Percentiles rank a stretch among this genome's conserved stretches.
These are phyloP conservation scores for Penstemon barbatus DNA, from an alignment of 257 asterid species.

Conservation along the genomic window DNA sequence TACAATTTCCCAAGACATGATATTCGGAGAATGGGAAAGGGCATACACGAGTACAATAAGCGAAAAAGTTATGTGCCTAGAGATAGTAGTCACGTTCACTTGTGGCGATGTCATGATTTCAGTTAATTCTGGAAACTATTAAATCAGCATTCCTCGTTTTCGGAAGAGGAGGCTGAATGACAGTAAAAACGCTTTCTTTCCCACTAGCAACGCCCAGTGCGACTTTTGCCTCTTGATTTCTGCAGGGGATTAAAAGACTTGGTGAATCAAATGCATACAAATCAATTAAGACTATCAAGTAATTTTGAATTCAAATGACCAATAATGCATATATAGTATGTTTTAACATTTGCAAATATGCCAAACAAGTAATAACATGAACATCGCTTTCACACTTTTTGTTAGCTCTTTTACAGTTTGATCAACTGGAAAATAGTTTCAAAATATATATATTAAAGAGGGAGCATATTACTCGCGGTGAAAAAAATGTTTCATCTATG, in stretches of 20 bases:
- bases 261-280: not conserved
- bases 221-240: slow-evolving; percentile 76
- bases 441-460: too few species aligned
- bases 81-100: slow-evolving; percentile 4
- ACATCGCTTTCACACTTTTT: not conserved
- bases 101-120: slow-evolving; percentile 4
- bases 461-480: too few species aligned
- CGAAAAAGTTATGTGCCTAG: too few species aligned
- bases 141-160: slow-evolving; percentile 23
- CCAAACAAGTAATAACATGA: not conserved
- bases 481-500: too few species aligned
- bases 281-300: not conserved
- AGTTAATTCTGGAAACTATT: not conserved
- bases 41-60: too few species aligned
- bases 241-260: slow-evolving; percentile 33
- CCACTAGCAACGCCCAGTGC: slow-evolving; percentile 62
- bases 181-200: slow-evolving; percentile 9
- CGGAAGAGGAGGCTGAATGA: slow-evolving; percentile 11
- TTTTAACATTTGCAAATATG: too few species aligned
- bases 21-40: too few species aligned
- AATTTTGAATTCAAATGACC: not conserved
- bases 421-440: not conserved
- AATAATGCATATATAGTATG: not conserved
- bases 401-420: not conserved
- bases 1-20: too few species aligned